Base-by-base conservation (phyloP, 176 grass and related monocot genomes). In the Poa pratensis region DNA sequence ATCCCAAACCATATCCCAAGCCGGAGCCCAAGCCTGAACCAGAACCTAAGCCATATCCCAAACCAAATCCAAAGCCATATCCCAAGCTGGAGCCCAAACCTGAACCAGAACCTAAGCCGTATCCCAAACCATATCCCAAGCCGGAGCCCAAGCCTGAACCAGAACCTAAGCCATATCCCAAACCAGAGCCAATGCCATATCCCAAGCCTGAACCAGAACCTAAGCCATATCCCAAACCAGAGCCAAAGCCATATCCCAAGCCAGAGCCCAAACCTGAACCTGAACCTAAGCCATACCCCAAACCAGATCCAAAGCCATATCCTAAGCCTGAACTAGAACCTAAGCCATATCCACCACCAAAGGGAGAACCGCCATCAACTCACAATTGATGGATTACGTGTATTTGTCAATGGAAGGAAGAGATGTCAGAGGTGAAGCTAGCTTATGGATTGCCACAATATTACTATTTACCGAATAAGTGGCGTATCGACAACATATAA, bases 91-190 rank as follows among this genome's bases (percentile, higher is more conserved):
- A 73, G 23, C 64, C 64, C 0, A 7, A 67, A 1, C 64, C 64
- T 0, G 3, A 67, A 7, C 53, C 77, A 0, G 0, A 48, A 0
- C 77, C 77, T 0, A 1, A 2, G 1, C 57, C 57, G 0, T 1
- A 66, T 2, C 57, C 78, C 0, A 19, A 43, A 4, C 64, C 64
- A 3, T 9, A 45, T 3, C 45, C 64, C 0, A 20, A 55, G 19
- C 19, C 32, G 3, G 10, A 69, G 8, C 45, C 69, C 0, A 14
- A 81, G 5, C 59, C 78, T 0, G 10, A 51, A 0, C 64, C 64
- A 32, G 30, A 32, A 3, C 30, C 30, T 2, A 32, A 32, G 0
- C 77, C 77, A 40, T 40, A 40, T 40, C 0, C 77, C 3, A 9
- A 73, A 7, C 69, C n/a, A 0, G 20, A 23, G 20, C 68, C 77